Base-by-base conservation (phyloP, 1,139 yeast species). In the Barnettozyma hawaiiensis region DNA sequence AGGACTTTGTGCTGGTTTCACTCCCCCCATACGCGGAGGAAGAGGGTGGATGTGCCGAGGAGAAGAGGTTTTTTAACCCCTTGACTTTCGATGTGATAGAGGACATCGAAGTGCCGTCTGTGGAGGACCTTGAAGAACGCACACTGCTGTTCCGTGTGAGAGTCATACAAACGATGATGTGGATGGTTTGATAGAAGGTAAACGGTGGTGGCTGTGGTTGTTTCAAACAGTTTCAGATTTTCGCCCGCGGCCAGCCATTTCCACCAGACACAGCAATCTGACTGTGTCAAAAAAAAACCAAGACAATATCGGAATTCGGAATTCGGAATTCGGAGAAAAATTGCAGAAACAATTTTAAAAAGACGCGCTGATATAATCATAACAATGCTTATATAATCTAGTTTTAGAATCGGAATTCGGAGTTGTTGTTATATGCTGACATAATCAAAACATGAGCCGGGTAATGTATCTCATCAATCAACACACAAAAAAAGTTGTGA, bases 401-500 rank as follows among this genome's bases (percentile, higher is more conserved):
- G n/a, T n/a, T n/a, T n/a, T n/a, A n/a, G n/a, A n/a, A n/a, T n/a
- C n/a, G n/a, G n/a, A n/a, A n/a, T n/a, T n/a, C n/a, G n/a, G n/a
- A n/a, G n/a, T n/a, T n/a, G n/a, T n/a, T n/a, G n/a, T n/a, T n/a
- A n/a, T n/a, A n/a, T n/a, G 8, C 22, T 21, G 5, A 21, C 22
- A 8, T 21, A 21, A 21, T 21, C 7, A 15, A 7, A 6, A 27
- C 16, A 6, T 29, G 35, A 32, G 18, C 35, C 26, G 35, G 35
- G 35, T 33, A 33, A 33, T 26, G 20, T 19, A 10, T n/a, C 26
- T 21, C 35, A 21, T 33, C 16, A 10, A 7, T n/a, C n/a, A n/a
- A n/a, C n/a, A n/a, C 29, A 39, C 34, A 33, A 27, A 32, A 28
- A 32, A 39, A 34, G 28, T n/a, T 29, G 29, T 42, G 44, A 42